Conservation (phyloP, 2,329 filamentous ascomycete species). For the Exophiala mesophila region DNA sequence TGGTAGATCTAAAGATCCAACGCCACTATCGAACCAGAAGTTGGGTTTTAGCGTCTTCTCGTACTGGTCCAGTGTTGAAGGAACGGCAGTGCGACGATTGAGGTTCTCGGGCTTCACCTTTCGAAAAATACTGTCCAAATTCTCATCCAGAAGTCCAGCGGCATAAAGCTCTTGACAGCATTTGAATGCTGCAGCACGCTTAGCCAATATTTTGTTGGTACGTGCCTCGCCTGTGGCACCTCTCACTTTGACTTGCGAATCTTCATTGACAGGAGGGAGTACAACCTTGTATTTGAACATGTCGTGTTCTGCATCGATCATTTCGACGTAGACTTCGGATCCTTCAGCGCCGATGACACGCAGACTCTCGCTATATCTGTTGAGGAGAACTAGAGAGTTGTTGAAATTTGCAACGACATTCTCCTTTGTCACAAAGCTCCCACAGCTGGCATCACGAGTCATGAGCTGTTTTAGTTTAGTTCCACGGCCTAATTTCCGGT, state of each 20-base stretch:
- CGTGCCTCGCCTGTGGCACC: constrained; percentile 60
- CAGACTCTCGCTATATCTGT: constrained; percentile 24
- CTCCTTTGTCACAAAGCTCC: constrained; percentile 17
- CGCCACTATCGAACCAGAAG: constrained; percentile 55
- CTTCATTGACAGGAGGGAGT: constrained; percentile 56
- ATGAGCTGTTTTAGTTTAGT: constrained; percentile 54
- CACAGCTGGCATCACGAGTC: constrained; percentile 40
- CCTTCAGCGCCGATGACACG: constrained; percentile 45
- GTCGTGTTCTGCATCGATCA: constrained; percentile 37
- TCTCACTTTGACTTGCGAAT: constrained; percentile 57
- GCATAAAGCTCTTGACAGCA: constrained; percentile 67
- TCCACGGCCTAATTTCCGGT: constrained; percentile 64
- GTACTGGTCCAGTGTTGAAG: constrained; percentile 67
- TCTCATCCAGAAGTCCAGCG: constrained; percentile 63
- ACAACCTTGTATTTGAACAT: constrained; percentile 72
- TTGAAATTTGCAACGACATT: constrained; percentile 22
- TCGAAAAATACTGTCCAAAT: constrained; percentile 67
- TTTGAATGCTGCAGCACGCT: constrained; percentile 83
- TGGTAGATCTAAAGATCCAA: constrained; percentile 3
- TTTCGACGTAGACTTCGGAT: constrained; percentile 38
- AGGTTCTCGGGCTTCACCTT: constrained; percentile 73
- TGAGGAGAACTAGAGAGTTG: constrained; percentile 22
- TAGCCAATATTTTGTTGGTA: constrained; percentile 69
- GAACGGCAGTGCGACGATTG: constrained; percentile 82
- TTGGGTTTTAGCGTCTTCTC: constrained; percentile 72